Base-by-base conservation (phyloP, 2,329 filamentous ascomycete genomes). In the Cladophialophora carrionii region DNA sequence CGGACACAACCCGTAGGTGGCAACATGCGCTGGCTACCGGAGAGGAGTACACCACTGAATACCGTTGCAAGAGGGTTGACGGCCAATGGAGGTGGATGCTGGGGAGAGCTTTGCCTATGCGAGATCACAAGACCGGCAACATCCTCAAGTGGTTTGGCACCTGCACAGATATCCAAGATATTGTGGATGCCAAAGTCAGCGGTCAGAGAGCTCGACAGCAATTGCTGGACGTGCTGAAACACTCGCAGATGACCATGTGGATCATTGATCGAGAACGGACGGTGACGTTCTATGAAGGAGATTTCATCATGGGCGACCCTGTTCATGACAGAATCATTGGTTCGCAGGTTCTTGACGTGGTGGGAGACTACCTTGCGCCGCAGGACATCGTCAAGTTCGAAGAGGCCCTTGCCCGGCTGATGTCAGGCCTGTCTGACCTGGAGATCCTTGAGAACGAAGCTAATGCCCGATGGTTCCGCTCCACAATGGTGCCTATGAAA, bases 111-210 rank as follows among this genome's bases (percentile, higher is more conserved):
- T 75, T 90, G 14, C 89, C 90, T 0, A 81, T 92, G 71, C 82
- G 82, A 46, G 86, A 91, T 65, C 84, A 83, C 67, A 83, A 88
- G 52, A 85, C 85, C 0, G 89, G 88, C 1, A 79, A 83, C 55
- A 91, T 93, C 56, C 82, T 90, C 64, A 91, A 90, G 73, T 93
- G 90, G 90, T 91, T 90, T 71, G 90, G 89, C 17, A 92, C 89
- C 0, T 92, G 88, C 72, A 92, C 90, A 12, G 90, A 94, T 68
- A 89, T 92, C 20, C 88, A 93, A 72, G 89, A 92, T 67, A 82
- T 87, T 51, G 88, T 92, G 2, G 83, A 90, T 72, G 84, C 88
- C 14, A 87, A 89, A 65, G 81, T 89, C 66, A 83, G 83, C 56
- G 88, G 88, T 17, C 87, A 86, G 66, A 83, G 86, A 63, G 89